Evolutionary conservation across 2,329 filamentous ascomycete genomes (phyloP).

Genomic region (Remersonia thermophila): DNA sequence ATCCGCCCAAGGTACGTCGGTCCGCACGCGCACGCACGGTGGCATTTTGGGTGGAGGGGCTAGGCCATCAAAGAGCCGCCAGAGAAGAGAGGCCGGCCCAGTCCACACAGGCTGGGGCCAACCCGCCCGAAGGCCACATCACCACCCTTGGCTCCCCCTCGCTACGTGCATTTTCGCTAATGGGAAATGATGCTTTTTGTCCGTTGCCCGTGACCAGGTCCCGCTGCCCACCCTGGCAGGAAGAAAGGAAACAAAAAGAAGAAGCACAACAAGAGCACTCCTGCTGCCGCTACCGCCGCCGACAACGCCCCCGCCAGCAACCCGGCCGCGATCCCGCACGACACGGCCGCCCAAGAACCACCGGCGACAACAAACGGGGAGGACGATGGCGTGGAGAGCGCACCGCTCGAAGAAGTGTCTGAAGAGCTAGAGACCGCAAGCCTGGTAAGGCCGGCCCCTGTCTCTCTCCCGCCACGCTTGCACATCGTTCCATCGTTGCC

Average conservation of each 20-base stretch:
- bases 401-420: constrained; percentile 29
- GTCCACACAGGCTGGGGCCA: not conserved
- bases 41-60: constrained; percentile 7
- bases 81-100: too few species aligned
- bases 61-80: too few species aligned
- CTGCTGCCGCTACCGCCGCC: too few species aligned
- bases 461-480: not conserved
- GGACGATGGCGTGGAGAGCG: constrained; percentile 15
- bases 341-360: constrained; percentile 1
- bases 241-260: constrained; percentile 50
- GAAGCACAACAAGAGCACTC: constrained; percentile 37
- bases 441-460: constrained; percentile 17
- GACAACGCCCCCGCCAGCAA: constrained; percentile 39
- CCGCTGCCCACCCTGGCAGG: constrained; percentile 23
- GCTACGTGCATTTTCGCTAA: constrained; percentile 15
- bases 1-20: constrained; percentile 19
- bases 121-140: constrained; percentile 7
- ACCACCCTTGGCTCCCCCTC: constrained; percentile 7
- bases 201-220: too few species aligned
- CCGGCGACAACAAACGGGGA: constrained; percentile 5
- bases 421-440: constrained; percentile 32
- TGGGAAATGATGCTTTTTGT: constrained; percentile 9
- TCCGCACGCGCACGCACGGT: constrained; percentile 4
- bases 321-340: too few species aligned
- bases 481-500: not conserved